phyloP scores from a whole-genome alignment of 1,284 basidiomycete species.

The Ustilago curta region DNA sequence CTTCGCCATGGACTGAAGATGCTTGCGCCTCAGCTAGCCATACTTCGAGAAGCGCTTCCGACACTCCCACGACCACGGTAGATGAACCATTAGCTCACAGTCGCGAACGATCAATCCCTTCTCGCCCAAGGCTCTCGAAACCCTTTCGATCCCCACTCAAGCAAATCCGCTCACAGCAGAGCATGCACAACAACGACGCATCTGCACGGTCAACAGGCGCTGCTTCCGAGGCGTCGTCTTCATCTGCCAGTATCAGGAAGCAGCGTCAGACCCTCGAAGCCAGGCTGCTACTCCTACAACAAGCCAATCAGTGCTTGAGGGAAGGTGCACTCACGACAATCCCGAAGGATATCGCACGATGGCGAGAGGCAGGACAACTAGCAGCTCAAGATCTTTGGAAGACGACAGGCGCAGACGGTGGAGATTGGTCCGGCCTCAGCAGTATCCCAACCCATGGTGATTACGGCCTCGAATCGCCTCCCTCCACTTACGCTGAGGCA shows the following conservation, averaged over 20 bases:
- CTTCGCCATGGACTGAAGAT: conserved; percentile 9
- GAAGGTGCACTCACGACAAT: conserved; percentile 23
- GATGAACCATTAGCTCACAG: background rate
- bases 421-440: conserved; percentile 28
- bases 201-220: background rate
- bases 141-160: conserved; percentile 37
- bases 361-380: conserved; percentile 42
- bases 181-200: conserved; percentile 5
- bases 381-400: conserved; percentile 49
- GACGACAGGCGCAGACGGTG: conserved; percentile 36
- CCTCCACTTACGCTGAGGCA: background rate
- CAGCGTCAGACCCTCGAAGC: conserved; percentile 38
- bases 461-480: conserved; percentile 41
- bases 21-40: background rate
- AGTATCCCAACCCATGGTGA: conserved; percentile 22
- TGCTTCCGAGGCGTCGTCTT: background rate
- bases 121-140: conserved; percentile 10
- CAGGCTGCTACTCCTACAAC: conserved; percentile 31
- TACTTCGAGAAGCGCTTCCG: conserved; percentile 16
- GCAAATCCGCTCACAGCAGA: conserved; percentile 5
- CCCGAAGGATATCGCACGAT: conserved; percentile 33
- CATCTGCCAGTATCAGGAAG: conserved; percentile 17
- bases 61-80: conserved; percentile 5
- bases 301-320: conserved; percentile 41
- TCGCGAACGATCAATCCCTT: background rate